A percentile compares a stretch with the other conserved stretches of the same genome.
These are phyloP conservation scores for Drechslerella dactyloides DNA, from an alignment of 2,329 filamentous ascomycete genomes.

Conservation along the genomic window DNA sequence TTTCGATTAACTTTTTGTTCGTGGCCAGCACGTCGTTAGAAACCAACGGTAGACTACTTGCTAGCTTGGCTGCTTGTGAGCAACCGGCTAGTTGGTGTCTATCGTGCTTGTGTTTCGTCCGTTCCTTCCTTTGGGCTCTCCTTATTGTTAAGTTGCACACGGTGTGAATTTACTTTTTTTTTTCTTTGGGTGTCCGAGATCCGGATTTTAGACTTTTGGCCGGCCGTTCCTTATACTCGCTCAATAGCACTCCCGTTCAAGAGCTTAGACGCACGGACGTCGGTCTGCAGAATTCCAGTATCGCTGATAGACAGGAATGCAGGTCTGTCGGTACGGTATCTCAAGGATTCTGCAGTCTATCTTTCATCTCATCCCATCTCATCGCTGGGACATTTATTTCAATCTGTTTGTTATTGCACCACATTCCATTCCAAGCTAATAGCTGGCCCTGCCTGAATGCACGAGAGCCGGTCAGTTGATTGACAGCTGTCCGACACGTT, in stretches of 20 bases:
- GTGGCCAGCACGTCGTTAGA: conserved; percentile 35
- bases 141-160: conserved; percentile 13
- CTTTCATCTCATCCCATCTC: conserved; percentile 5
- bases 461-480: background rate
- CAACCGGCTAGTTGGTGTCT: background rate
- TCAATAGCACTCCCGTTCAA: conserved; percentile 30
- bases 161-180: conserved; percentile 20
- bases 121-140: conserved; percentile 29
- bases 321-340: conserved; percentile 31
- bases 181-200: background rate
- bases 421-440: conserved; percentile 32
- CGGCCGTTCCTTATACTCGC: conserved; percentile 33
- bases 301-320: conserved; percentile 43
- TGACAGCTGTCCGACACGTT: conserved; percentile 39
- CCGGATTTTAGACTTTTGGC: conserved; percentile 12
- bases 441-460: conserved; percentile 2
- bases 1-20: conserved; percentile 12
- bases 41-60: conserved; percentile 34
- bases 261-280: conserved; percentile 17
- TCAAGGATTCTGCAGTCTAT: conserved; percentile 22
- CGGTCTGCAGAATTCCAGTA: background rate
- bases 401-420: background rate
- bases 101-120: conserved; percentile 47
- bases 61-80: background rate
- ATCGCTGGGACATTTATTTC: background rate